phyloP scores from a whole-genome alignment of 352 stramenopile species.

The Phytophthora parvispora region DNA sequence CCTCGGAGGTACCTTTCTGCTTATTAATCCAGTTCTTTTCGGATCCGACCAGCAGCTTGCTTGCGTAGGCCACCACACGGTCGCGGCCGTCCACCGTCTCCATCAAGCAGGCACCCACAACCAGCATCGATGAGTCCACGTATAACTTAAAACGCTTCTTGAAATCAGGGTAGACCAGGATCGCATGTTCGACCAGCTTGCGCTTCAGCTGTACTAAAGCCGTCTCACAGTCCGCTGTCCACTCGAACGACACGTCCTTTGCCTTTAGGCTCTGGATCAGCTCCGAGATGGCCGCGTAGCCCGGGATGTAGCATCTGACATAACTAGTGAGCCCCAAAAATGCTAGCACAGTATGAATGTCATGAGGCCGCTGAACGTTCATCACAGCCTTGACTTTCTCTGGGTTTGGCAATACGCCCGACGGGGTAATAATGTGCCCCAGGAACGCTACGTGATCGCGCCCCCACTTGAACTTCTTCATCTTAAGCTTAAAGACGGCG shows the following conservation, averaged over 20 bases:
- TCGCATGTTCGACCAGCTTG: background rate
- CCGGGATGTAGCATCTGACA: conserved; percentile 3
- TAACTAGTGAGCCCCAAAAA: conserved; percentile 3
- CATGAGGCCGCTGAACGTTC: background rate
- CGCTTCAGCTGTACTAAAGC: conserved; percentile 4
- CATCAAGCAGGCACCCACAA: background rate
- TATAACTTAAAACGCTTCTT: conserved; percentile 1
- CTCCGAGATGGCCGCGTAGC: background rate
- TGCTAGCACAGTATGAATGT: background rate
- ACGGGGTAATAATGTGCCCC: conserved; percentile 1
- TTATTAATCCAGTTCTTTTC: conserved; percentile 4
- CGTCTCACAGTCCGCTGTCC: background rate
- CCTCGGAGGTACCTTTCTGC: background rate
- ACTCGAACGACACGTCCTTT: background rate
- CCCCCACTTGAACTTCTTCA: conserved; percentile 13
- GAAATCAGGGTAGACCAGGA: conserved; percentile 1
- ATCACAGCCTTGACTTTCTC: conserved; percentile 10
- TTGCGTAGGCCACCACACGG: background rate
- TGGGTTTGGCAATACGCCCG: background rate
- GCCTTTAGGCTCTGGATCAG: conserved; percentile 1
- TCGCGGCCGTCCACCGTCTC: background rate
- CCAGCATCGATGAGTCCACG: background rate
- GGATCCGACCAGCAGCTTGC: background rate
- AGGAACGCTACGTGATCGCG: conserved; percentile 4
- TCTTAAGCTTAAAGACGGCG: background rate